phyloP scores from a whole-genome alignment of 345 rosid species.

The Cardiospermum halicacabum region DNA sequence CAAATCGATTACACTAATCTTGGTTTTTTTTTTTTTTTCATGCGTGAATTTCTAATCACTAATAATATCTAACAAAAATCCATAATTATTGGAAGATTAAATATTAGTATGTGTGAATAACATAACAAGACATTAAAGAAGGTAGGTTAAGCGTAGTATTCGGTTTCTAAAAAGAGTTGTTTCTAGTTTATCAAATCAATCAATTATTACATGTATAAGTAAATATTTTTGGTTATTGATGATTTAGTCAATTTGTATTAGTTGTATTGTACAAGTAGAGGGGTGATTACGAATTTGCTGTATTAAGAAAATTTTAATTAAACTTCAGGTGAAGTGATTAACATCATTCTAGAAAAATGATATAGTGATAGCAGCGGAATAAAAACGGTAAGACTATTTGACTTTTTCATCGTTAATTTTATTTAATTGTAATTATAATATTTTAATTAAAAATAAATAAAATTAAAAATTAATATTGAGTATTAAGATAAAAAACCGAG shows the following conservation, averaged over 20 bases:
- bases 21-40: constrained; percentile 24
- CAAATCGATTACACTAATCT: constrained; percentile 25
- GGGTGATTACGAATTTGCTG: too few species aligned
- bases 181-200: not conserved
- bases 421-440: too few species aligned
- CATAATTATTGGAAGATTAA: not conserved
- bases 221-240: not conserved
- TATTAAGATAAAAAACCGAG: too few species aligned
- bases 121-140: not conserved
- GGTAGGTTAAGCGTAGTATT: not conserved
- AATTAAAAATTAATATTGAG: too few species aligned
- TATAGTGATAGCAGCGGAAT: too few species aligned
- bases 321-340: too few species aligned
- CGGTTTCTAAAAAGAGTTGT: not conserved
- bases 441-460: too few species aligned
- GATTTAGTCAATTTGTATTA: not conserved
- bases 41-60: constrained; percentile 26
- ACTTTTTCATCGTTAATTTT: too few species aligned
- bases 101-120: not conserved
- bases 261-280: not conserved
- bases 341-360: too few species aligned
- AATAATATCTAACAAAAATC: not conserved
- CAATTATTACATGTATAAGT: not conserved
- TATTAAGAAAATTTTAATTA: too few species aligned
- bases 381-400: too few species aligned